Conservation (phyloP, 768 basidiomycete genomes). For the Leccinellum luteum region DNA sequence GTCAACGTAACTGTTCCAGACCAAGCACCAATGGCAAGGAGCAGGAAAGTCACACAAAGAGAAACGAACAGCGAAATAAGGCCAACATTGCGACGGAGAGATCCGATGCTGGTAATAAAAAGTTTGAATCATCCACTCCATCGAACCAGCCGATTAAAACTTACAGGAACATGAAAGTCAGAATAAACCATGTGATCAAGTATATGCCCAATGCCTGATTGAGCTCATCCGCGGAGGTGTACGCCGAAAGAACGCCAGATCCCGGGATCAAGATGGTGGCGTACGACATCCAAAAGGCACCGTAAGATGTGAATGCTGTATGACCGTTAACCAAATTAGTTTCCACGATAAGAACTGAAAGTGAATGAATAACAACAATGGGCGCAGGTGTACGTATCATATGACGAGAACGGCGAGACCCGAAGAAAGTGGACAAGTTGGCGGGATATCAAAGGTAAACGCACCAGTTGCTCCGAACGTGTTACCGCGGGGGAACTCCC, state of each 20-base stretch:
- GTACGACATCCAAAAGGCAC: slow-evolving; percentile 88
- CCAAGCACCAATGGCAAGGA: slow-evolving; percentile 43
- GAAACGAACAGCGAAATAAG: slow-evolving; percentile 50
- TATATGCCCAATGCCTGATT: slow-evolving; percentile 68
- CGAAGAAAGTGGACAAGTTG: not conserved
- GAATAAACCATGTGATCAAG: slow-evolving; percentile 68
- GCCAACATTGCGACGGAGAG: slow-evolving; percentile 48
- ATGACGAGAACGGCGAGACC: not conserved
- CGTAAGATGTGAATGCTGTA: slow-evolving; percentile 76
- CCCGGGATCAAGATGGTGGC: slow-evolving; percentile 70
- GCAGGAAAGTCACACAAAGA: slow-evolving; percentile 51
- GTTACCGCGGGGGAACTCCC: slow-evolving; percentile 75
- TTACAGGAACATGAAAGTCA: slow-evolving; percentile 69
- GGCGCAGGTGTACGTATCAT: not conserved
- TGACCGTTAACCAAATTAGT: not conserved
- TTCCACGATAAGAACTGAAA: not conserved
- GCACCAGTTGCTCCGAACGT: slow-evolving; percentile 69
- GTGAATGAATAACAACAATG: not conserved
- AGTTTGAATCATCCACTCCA: not conserved
- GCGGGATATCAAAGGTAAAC: slow-evolving; percentile 18
- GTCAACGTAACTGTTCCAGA: slow-evolving; percentile 14
- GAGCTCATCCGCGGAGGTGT: slow-evolving; percentile 39
- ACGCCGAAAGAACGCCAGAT: slow-evolving; percentile 59
- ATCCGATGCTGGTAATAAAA: slow-evolving; percentile 38
- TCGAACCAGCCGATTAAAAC: slow-evolving; percentile 22